Percentiles rank a stretch among this genome's conserved stretches.
Evolutionary conservation across 2,329 filamentous ascomycete species (phyloP).

Genomic region (Alternaria atra): DNA sequence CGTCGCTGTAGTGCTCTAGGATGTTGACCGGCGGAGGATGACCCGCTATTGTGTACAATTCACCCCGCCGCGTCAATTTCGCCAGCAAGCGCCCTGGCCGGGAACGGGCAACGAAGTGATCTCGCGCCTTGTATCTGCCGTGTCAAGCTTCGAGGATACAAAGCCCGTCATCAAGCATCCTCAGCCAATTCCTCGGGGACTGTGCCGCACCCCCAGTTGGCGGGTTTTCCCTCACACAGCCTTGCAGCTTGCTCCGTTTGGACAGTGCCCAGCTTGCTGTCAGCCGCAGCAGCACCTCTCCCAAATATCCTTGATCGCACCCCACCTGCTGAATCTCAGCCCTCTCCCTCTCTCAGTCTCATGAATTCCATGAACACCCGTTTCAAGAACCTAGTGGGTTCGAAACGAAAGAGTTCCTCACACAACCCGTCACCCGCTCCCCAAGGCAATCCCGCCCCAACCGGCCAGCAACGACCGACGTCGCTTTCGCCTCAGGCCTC

Average conservation of each 20-base stretch:
- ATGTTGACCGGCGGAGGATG: constrained; percentile 21
- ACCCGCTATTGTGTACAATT: constrained; percentile 16
- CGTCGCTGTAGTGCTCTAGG: not conserved
- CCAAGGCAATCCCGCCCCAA: constrained; percentile 47
- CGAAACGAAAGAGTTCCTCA: constrained; percentile 75
- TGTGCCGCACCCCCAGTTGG: constrained; percentile 23
- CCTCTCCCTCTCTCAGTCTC: constrained; percentile 46
- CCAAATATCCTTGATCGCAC: constrained; percentile 37
- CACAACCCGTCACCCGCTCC: constrained; percentile 55
- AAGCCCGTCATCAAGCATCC: not conserved
- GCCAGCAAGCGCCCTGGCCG: constrained; percentile 11
- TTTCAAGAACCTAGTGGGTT: constrained; percentile 82
- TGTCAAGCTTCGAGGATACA: constrained; percentile 3
- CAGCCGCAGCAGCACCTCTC: constrained; percentile 39
- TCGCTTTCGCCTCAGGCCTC: constrained; percentile 52
- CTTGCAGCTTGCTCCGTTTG: constrained; percentile 24
- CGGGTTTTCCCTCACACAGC: constrained; percentile 27
- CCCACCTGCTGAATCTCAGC: constrained; percentile 33
- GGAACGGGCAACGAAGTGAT: not conserved
- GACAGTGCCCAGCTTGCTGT: constrained; percentile 36
- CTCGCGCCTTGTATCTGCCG: constrained; percentile 8
- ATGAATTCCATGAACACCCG: constrained; percentile 84
- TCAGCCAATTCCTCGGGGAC: constrained; percentile 14
- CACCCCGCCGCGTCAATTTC: constrained; percentile 22
- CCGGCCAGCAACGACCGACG: constrained; percentile 49